Conservation (phyloP, 2,329 filamentous ascomycete species). For the Botrytis byssoidea region DNA sequence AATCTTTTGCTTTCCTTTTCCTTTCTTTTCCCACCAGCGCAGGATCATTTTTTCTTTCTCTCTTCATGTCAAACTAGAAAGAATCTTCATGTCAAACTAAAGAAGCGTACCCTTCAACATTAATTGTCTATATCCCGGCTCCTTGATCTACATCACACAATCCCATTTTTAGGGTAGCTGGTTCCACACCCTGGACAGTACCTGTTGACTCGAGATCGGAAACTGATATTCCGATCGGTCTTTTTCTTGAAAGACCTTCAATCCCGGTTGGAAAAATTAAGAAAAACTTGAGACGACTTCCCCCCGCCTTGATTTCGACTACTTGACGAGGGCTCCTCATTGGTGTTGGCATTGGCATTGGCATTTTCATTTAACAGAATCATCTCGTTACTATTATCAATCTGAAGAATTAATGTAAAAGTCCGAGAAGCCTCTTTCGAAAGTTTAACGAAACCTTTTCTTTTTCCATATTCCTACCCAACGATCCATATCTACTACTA, state of each 20-base stretch:
- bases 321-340: constrained; percentile 8
- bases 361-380: not conserved
- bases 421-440: not conserved
- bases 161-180: not conserved
- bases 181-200: not conserved
- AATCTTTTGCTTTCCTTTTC: not conserved
- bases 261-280: not conserved
- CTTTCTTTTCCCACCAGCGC: not conserved
- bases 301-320: constrained; percentile 9
- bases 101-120: constrained; percentile 6
- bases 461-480: not conserved
- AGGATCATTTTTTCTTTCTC: not conserved
- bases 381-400: not conserved
- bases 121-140: not conserved
- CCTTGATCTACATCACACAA: constrained; percentile 4
- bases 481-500: not conserved
- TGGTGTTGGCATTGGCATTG: not conserved
- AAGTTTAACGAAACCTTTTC: not conserved
- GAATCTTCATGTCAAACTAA: constrained; percentile 13
- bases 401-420: constrained; percentile 12
- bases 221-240: constrained; percentile 9
- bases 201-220: constrained; percentile 8
- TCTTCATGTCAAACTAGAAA: constrained; percentile 13
- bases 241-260: not conserved
- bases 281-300: not conserved